Evolutionary conservation across 2,329 filamentous ascomycete species (phyloP).

Genomic region (Ascosphaera aggregata): DNA sequence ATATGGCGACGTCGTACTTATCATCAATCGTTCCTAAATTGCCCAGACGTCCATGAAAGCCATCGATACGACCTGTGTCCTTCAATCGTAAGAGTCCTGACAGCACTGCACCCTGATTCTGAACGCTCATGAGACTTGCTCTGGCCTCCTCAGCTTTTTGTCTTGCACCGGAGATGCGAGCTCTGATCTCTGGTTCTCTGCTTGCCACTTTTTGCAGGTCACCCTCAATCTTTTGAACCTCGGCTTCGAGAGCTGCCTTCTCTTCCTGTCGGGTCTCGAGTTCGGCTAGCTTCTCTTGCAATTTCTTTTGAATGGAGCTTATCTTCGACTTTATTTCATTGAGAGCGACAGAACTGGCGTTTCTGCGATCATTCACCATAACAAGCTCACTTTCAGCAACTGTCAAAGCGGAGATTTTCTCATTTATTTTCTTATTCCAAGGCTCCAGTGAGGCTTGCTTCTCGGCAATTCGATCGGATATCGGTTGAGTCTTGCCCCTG

Average conservation of each 20-base stretch:
- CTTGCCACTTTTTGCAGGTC: conserved; percentile 49
- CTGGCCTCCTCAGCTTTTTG: conserved; percentile 94
- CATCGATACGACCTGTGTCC: conserved; percentile 88
- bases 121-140: conserved; percentile 68
- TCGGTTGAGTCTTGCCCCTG: conserved; percentile 85
- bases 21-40: conserved; percentile 86
- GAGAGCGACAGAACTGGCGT: conserved; percentile 61
- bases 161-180: conserved; percentile 67
- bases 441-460: conserved; percentile 92
- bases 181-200: conserved; percentile 60
- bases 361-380: conserved; percentile 74
- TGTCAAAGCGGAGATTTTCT: conserved; percentile 82
- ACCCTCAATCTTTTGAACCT: conserved; percentile 45
- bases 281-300: conserved; percentile 45
- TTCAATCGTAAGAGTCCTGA: conserved; percentile 82
- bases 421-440: conserved; percentile 92
- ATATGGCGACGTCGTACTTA: conserved; percentile 94
- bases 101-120: conserved; percentile 82
- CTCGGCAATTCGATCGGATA: conserved; percentile 73
- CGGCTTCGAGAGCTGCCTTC: conserved; percentile 48
- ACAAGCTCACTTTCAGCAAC: conserved; percentile 87
- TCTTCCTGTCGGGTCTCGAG: conserved; percentile 54
- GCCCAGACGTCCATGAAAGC: conserved; percentile 85
- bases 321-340: conserved; percentile 70
- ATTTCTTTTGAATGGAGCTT: conserved; percentile 43